Conservation (phyloP, 1,284 basidiomycete genomes). For the Ceratorhiza oryzae-sativae region DNA sequence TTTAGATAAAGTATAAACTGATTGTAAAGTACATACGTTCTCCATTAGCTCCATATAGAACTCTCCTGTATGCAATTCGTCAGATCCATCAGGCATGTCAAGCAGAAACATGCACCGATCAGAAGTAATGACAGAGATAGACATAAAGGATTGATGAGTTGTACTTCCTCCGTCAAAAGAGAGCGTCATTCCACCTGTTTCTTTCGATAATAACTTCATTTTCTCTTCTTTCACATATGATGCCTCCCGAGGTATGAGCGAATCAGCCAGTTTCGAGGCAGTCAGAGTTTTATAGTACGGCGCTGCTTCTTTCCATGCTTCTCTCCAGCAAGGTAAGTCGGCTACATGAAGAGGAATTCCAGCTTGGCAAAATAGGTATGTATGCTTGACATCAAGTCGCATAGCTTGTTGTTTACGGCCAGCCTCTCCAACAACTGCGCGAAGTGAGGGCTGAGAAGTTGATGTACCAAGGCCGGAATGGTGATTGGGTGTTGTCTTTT, state of each 20-base stretch:
- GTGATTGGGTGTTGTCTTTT: background rate
- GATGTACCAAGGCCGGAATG: background rate
- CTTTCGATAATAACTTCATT: background rate
- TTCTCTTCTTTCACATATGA: background rate
- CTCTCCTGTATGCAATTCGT: background rate
- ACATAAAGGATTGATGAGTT: background rate
- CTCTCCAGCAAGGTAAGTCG: background rate
- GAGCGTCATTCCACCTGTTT: background rate
- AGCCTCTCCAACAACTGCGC: background rate
- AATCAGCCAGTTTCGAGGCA: background rate
- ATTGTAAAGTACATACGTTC: background rate
- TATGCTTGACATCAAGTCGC: background rate
- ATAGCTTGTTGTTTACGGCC: background rate
- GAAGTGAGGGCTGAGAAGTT: background rate
- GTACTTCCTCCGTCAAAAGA: background rate
- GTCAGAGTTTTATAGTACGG: background rate
- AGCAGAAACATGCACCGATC: background rate
- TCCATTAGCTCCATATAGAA: background rate
- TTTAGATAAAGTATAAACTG: background rate
- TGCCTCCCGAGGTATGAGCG: background rate
- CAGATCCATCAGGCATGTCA: background rate
- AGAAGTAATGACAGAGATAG: background rate
- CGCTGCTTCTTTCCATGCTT: background rate
- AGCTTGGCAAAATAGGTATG: background rate
- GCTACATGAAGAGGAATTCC: background rate